Evolutionary conservation across 2,329 filamentous ascomycete genomes (phyloP), one percentile per base, ranked within the genome.

Genomic region (Didymosphaeria variabile): DNA sequence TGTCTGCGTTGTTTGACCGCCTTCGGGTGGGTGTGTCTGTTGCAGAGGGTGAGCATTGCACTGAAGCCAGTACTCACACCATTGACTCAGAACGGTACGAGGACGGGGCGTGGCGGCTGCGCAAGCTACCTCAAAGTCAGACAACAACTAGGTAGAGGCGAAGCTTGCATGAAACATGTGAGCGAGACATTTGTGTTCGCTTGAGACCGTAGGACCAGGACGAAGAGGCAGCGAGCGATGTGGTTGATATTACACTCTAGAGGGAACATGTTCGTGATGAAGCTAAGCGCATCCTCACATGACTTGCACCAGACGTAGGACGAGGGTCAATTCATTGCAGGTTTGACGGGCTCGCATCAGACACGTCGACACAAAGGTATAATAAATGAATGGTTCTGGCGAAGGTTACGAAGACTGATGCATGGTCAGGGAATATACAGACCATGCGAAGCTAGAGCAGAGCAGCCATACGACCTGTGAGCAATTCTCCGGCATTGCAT

Each of bases 401-500:
- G 12, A 38, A 17, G 36, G 13, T 29, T 6, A 12, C 36, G 5
- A 5, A 38, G 1, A 2, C 12, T 17, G 12, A 13, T 15, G 36
- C 2, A 5, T 38, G 2, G 9, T 38, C 13, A 1, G 5, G 1
- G 26, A 17, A 5, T 5, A 2, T 15, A 38, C 36, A 17, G 15
- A 17, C 1, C 13, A 38, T 12, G 10, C 13, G 36, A 15, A 38
- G 36, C 2, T 15, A 38, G 36, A 38, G 13, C 12, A 29, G 26
- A 29, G 26, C 26, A 29, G 26, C 2, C 26, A 29, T 29, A 29
- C 26, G 26, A 6, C 26, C 1, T 29, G 6, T 29, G 26, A 29
- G 26, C 26, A 40, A 52, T 52, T 40, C 49, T 52, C 49, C 49
- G 49, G 9, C n/a, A 15, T 38, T 15, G n/a, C 31, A 36, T 52